Evolutionary conservation across 2,329 filamentous ascomycete species (phyloP), one percentile per base, ranked within the genome.

Genomic region (Xylariaceae sp.): DNA sequence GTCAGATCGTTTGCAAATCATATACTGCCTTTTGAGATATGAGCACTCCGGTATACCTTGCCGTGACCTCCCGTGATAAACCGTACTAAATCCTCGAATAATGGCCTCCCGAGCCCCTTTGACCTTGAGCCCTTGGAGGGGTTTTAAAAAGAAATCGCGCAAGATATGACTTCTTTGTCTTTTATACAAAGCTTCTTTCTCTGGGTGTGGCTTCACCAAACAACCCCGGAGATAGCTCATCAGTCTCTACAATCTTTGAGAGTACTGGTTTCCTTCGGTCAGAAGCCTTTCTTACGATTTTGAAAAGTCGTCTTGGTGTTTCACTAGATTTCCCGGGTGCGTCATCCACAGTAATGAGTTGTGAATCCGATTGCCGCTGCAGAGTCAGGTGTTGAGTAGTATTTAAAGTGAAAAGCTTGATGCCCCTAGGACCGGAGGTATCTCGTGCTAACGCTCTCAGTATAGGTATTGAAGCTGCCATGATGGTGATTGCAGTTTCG

Each of bases 391-490:
- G 55, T 30, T 53, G 48, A 4, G 57, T 60, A 0, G 37, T 35
- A 10, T 58, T 60, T 5, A 57, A 27, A 1, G 57, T 45, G 42
- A 59, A 59, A 9, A 59, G 53, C 10, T 45, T 50, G 5, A 37
- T 35, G 2, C 40, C 47, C 3, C 42, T 21, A 10, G 44, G 48
- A 9, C 53, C 40, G 1, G 20, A 33, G 35, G 52, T 60, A 46
- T 62, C 55, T 26, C 59, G 47, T 15, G 59, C 50, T 18, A 70
- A 46, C 6, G 64, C 66, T 6, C 67, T 63, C 10, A 71, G 58
- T 6, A 66, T 63, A 1, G 67, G 68, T 7, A 71, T 64, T 6
- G 63, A 69, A 6, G 68, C 62, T 0, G 69, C 65, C 45, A 70
- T 67, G 39, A 70, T 70, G 8, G 67, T 66, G 15, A 70, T 55